Evolutionary conservation across 176 grass and related monocot species (phyloP).

Genomic region (Thinopyrum elongatum): DNA sequence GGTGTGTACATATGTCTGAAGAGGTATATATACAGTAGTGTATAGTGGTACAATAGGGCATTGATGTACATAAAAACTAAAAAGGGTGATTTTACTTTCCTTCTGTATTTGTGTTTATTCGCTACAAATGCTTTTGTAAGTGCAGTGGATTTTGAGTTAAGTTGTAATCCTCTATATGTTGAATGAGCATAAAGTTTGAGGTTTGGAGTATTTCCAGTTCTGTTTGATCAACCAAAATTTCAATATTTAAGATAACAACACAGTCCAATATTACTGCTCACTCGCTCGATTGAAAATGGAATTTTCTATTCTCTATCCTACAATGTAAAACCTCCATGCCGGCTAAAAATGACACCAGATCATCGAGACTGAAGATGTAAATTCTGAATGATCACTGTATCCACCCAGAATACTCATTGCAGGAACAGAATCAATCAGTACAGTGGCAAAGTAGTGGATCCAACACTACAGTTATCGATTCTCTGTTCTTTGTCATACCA

Average conservation of each 20-base stretch:
- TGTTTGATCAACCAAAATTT: background rate
- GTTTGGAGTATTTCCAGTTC: background rate
- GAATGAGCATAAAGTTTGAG: background rate
- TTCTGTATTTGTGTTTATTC: background rate
- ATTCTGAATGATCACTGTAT: background rate
- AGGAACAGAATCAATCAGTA: background rate
- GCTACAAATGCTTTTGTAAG: background rate
- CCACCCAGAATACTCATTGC: background rate
- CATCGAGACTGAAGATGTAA: background rate
- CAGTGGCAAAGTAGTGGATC: background rate
- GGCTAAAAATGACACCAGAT: background rate
- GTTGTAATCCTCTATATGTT: background rate
- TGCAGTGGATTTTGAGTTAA: background rate
- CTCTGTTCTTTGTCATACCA: background rate
- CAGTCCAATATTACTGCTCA: background rate
- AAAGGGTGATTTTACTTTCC: background rate
- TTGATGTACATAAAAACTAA: constrained; percentile 45
- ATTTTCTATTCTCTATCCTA: background rate
- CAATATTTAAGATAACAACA: background rate
- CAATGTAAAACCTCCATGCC: background rate
- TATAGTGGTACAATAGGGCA: constrained; percentile 15
- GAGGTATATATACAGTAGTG: constrained; percentile 22
- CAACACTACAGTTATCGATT: background rate
- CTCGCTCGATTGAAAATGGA: background rate
- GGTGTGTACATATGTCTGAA: constrained; percentile 29